Evolutionary conservation across 2,329 filamentous ascomycete genomes (phyloP).

Genomic region (Colletotrichum shisoi): DNA sequence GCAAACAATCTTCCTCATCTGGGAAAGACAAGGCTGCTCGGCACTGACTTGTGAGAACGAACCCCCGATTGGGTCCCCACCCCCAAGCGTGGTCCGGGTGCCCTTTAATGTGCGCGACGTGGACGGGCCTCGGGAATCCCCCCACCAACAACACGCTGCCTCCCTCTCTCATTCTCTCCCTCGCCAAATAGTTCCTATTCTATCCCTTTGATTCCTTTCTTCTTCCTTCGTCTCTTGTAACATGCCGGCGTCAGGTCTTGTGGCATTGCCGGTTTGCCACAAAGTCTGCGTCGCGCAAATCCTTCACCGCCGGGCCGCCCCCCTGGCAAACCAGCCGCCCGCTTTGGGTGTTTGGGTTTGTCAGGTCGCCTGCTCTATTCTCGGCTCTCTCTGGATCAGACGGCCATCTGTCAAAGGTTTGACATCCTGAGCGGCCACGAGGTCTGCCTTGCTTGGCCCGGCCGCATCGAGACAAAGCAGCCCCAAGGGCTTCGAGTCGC

Average conservation of each 20-base stretch:
- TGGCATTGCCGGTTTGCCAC: neutral
- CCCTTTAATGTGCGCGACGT: neutral
- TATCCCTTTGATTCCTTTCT: neutral
- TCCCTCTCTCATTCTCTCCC: neutral
- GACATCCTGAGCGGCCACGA: neutral
- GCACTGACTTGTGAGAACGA: neutral
- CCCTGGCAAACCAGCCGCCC: neutral
- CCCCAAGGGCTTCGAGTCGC: neutral
- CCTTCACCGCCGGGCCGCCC: constrained; percentile 3
- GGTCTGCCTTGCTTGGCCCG: neutral
- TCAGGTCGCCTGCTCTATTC: too few relatives aligned
- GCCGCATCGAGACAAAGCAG: neutral
- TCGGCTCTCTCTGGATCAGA: neutral
- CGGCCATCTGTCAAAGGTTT: neutral
- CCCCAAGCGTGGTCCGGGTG: neutral
- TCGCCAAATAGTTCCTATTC: neutral
- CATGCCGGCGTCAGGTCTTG: neutral
- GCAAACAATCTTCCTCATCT: neutral
- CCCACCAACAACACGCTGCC: neutral
- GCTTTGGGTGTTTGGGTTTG: too few relatives aligned
- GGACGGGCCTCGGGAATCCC: neutral
- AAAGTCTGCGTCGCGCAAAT: neutral
- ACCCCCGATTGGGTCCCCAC: neutral
- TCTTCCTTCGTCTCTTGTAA: neutral
- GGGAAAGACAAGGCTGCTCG: neutral